Percentiles rank a stretch among this genome's conserved stretches.
Conservation (phyloP, 164 flowering plant genomes). For the Vitis riparia region DNA sequence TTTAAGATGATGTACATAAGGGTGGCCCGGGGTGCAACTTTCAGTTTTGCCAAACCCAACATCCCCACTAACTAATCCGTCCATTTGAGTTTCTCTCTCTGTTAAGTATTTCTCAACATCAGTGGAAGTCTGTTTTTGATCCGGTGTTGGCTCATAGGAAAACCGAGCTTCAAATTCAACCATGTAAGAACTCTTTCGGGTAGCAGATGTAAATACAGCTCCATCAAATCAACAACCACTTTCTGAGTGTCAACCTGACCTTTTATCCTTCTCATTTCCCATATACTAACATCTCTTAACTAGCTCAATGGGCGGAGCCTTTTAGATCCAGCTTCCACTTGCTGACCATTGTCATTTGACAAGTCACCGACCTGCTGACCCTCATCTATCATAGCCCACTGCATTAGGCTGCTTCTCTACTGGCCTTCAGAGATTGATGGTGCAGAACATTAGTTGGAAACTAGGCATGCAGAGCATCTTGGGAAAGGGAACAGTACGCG, state of each 20-base stretch:
- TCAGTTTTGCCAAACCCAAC: conserved; percentile 99
- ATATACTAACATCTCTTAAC: conserved; percentile 72
- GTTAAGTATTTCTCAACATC: conserved; percentile 93
- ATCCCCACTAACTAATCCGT: conserved; percentile 94
- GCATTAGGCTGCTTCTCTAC: too few species aligned
- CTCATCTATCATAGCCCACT: too few species aligned
- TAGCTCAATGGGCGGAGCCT: conserved; percentile 79
- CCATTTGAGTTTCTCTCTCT: conserved; percentile 96
- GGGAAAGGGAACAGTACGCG: too few species aligned
- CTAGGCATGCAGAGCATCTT: too few species aligned
- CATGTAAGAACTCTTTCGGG: conserved; percentile 47
- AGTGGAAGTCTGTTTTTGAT: conserved; percentile 90
- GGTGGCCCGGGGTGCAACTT: conserved; percentile 91
- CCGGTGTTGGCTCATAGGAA: conserved; percentile 89
- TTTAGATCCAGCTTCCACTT: conserved; percentile 42
- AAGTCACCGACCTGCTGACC: too few species aligned
- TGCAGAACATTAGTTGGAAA: too few species aligned
- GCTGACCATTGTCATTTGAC: too few species aligned
- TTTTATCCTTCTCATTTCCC: conserved; percentile 89
- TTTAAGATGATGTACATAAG: too few species aligned
- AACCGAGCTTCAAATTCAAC: conserved; percentile 70
- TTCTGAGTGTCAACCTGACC: conserved; percentile 94
- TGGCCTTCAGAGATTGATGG: too few species aligned
- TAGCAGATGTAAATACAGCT: conserved; percentile 83
- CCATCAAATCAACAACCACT: conserved; percentile 98